A percentile compares a stretch with the other conserved stretches of the same genome.
Evolutionary conservation across 176 grass and related monocot species (phyloP).

Genomic region (Oryza nivara): DNA sequence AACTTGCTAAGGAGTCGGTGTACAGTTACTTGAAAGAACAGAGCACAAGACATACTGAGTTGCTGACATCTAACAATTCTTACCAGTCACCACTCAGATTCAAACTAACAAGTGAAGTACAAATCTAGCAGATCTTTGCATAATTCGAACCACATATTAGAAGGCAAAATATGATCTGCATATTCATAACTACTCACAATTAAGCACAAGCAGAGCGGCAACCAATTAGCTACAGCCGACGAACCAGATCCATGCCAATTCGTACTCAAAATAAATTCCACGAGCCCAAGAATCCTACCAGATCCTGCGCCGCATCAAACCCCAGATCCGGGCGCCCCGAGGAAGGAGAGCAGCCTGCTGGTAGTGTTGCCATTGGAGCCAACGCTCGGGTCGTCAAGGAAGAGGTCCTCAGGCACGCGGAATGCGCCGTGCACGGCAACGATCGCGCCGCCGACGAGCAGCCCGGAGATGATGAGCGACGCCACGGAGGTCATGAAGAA

Average conservation of each 20-base stretch:
- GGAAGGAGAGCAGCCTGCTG: constrained; percentile 73
- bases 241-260: constrained; percentile 32
- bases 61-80: constrained; percentile 39
- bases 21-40: neutral
- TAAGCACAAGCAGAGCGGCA: constrained; percentile 13
- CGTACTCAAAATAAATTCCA: constrained; percentile 6
- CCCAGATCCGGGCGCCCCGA: constrained; percentile 53
- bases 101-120: constrained; percentile 32
- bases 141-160: constrained; percentile 20
- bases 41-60: neutral
- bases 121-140: constrained; percentile 24
- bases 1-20: neutral
- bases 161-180: constrained; percentile 32
- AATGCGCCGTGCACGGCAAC: constrained; percentile 74
- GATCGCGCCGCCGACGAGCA: constrained; percentile 62
- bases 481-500: constrained; percentile 89
- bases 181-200: constrained; percentile 15
- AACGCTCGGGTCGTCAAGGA: constrained; percentile 71
- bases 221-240: constrained; percentile 7
- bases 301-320: constrained; percentile 41
- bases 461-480: constrained; percentile 83
- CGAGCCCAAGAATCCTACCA: constrained; percentile 16
- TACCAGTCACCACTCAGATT: neutral
- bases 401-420: constrained; percentile 83
- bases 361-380: constrained; percentile 45